Evolutionary conservation across 1,284 basidiomycete species (phyloP).

Genomic region (Mycosarcoma mackinlayi): DNA sequence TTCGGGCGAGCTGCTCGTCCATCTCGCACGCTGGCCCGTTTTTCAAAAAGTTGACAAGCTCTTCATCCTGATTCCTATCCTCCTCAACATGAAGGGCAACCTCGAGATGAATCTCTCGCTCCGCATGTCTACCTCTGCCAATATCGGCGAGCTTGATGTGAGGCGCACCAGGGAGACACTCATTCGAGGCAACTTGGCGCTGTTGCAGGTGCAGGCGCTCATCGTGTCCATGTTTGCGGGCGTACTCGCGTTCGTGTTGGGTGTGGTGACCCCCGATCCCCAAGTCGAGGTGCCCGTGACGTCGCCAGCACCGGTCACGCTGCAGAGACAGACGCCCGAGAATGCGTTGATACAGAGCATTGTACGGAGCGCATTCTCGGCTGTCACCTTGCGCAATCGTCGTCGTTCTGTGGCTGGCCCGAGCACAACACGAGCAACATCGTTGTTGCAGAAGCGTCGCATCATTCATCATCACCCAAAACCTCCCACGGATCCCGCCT

Average conservation of each 20-base stretch:
- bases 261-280: constrained; percentile 64
- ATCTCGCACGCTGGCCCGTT: constrained; percentile 85
- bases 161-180: constrained; percentile 76
- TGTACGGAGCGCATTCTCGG: constrained; percentile 29
- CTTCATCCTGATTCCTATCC: constrained; percentile 93
- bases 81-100: constrained; percentile 95
- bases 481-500: constrained; percentile 62
- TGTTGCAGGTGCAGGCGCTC: constrained; percentile 92
- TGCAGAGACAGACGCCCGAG: constrained; percentile 21
- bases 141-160: constrained; percentile 88
- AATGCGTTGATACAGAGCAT: constrained; percentile 36
- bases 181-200: constrained; percentile 82
- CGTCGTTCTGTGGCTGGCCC: constrained; percentile 25
- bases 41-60: constrained; percentile 89
- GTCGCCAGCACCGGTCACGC: constrained; percentile 9
- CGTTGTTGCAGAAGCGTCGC: constrained; percentile 37
- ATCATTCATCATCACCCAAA: constrained; percentile 65
- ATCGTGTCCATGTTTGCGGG: constrained; percentile 89
- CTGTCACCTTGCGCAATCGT: constrained; percentile 25
- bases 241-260: constrained; percentile 79
- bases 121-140: constrained; percentile 71
- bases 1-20: constrained; percentile 86
- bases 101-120: constrained; percentile 85
- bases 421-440: not conserved
- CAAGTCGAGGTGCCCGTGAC: constrained; percentile 18